phyloP scores from a whole-genome alignment of 495 filamentous ascomycete genomes.

The Haplographium delicatum region DNA sequence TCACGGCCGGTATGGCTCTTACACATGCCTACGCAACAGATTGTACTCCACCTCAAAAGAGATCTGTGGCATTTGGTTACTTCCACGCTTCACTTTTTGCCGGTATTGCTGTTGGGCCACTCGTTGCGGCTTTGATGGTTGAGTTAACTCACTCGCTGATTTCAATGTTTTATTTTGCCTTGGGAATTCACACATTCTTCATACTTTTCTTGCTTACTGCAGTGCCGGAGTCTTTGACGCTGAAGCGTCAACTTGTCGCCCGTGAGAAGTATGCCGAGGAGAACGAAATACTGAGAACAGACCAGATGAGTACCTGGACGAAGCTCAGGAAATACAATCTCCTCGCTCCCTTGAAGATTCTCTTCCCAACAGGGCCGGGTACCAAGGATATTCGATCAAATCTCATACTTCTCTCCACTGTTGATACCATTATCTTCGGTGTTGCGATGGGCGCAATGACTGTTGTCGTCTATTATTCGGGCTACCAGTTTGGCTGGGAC shows the following conservation, averaged over 20 bases:
- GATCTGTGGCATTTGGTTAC: conserved; percentile 83
- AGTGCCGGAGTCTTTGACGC: conserved; percentile 77
- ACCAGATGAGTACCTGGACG: conserved; percentile 14
- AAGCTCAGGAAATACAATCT: conserved; percentile 42
- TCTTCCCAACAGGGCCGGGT: conserved; percentile 63
- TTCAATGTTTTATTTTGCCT: conserved; percentile 70
- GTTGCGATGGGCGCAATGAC: conserved; percentile 75
- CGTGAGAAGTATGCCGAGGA: conserved; percentile 54
- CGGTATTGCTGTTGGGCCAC: conserved; percentile 79
- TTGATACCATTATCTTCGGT: conserved; percentile 75
- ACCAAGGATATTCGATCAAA: conserved; percentile 66
- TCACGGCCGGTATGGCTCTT: conserved; percentile 75
- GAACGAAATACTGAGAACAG: background rate
- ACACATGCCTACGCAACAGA: conserved; percentile 82
- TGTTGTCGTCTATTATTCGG: conserved; percentile 73
- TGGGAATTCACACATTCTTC: conserved; percentile 67
- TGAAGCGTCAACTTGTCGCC: conserved; percentile 59
- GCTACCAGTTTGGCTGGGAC: conserved; percentile 74
- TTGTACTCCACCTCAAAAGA: conserved; percentile 70
- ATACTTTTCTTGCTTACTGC: conserved; percentile 61
- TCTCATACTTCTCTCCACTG: conserved; percentile 67
- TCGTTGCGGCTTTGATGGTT: conserved; percentile 72
- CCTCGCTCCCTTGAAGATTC: conserved; percentile 68
- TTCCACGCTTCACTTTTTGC: conserved; percentile 84
- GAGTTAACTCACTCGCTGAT: conserved; percentile 61